Evolutionary conservation across 1,284 basidiomycete species (phyloP), one percentile per base, ranked within the genome.

Genomic region (Kalmanozyma brasiliensis): DNA sequence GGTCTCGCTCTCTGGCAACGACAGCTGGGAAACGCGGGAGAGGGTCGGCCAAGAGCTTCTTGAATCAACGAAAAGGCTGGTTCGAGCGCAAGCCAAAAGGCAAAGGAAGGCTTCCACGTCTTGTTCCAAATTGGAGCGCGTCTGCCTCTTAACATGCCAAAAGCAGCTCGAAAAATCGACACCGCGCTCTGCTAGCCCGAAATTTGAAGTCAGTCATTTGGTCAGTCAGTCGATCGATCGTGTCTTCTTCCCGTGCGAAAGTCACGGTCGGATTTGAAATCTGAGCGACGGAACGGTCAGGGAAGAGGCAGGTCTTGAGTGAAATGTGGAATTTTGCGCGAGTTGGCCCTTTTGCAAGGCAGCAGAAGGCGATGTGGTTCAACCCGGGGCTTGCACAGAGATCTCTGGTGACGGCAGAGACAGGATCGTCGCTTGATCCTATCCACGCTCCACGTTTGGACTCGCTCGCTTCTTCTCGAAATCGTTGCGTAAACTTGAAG

Each of bases 21-120:
- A 16, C 17, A 44, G 20, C 29, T 17, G 24, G n/a, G 49, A 56
- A 55, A 64, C 62, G 62, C 48, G 19, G 37, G 19, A 35, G 22
- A 16, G 16, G 32, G 46, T 24, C 26, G 17, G 22, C 1, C 46
- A 33, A 44, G 30, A 20, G 19, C 45, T 46, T 51, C 30, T 32
- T 2, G 10, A 3, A 17, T 10, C 13, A 16, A 7, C 8, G n/a
- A 29, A 57, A 43, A 53, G 53, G 61, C 61, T 64, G 61, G 61
- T 48, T 58, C 61, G 46, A 65, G 62, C 62, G 62, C 62, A 55
- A 37, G 26, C 7, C 26, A 29, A 22, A 4, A 19, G 26, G 26
- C 26, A 41, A 46, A 35, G 48, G 61, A 46, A 35, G 48, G 61
- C 61, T 29, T 65, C 62, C 62, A 65, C 62, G 62, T 65, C 56